phyloP scores from a whole-genome alignment of 345 rosid species.

The thale cress (Arabidopsis thaliana) region TAIR10.1 NC_003074.8:7537001-7537500 shows the following conservation, averaged over 20 bases:
- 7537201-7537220: conserved; percentile 16
- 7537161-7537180: conserved; percentile 27
- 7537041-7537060: conserved; percentile 24
- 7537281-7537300: conserved; percentile 23
- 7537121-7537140: conserved; percentile 15
- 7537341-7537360: conserved; percentile 25
- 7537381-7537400: conserved; percentile 1
- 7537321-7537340: conserved; percentile 8
- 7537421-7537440: conserved; percentile 28
- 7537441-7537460: conserved; percentile 21
- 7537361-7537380: not conserved
- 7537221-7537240: conserved; percentile 7
- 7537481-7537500: not conserved
- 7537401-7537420: not conserved
- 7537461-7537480: not conserved
- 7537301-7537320: conserved; percentile 1
- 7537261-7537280: conserved; percentile 31
- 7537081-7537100: conserved; percentile 14
- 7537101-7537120: conserved; percentile 13
- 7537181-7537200: conserved; percentile 21
- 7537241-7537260: conserved; percentile 41
- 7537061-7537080: conserved; percentile 11
- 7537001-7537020: conserved; percentile 36
- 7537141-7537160: conserved; percentile 11
- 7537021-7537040: not conserved